Evolutionary conservation across 1,284 basidiomycete genomes (phyloP).

Genomic region (Taiwanofungus camphoratus): DNA sequence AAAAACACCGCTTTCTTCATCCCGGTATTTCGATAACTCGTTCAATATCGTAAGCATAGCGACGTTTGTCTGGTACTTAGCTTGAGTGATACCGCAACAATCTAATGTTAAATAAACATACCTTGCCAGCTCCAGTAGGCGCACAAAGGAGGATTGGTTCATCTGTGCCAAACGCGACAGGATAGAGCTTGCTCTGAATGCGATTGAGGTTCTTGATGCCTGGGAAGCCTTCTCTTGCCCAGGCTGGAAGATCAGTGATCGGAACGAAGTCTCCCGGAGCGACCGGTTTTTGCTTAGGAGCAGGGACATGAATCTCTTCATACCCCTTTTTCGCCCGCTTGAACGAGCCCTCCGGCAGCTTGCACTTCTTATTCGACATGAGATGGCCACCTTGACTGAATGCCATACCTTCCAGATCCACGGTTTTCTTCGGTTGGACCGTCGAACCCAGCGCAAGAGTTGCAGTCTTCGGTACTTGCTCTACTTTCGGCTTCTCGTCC

Average conservation of each 20-base stretch:
- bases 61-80: constrained; percentile 91
- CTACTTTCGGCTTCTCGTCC: constrained; percentile 45
- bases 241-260: constrained; percentile 73
- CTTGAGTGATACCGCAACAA: constrained; percentile 4
- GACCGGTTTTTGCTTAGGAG: constrained; percentile 77
- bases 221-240: constrained; percentile 84
- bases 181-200: constrained; percentile 92
- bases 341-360: constrained; percentile 96
- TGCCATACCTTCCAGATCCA: constrained; percentile 93
- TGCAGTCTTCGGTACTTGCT: constrained; percentile 75
- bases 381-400: constrained; percentile 95
- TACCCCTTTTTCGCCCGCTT: constrained; percentile 96
- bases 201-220: constrained; percentile 80
- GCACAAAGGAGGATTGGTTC: constrained; percentile 96
- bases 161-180: constrained; percentile 90
- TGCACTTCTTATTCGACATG: constrained; percentile 98
- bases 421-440: constrained; percentile 78
- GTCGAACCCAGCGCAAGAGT: constrained; percentile 87
- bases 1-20: constrained; percentile 80
- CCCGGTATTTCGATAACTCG: constrained; percentile 80
- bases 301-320: constrained; percentile 97
- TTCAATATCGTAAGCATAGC: constrained; percentile 93
- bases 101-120: constrained; percentile 29
- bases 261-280: constrained; percentile 72
- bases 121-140: constrained; percentile 98